Conservation (phyloP, 352 stramenopile species). For the Phytophthora agathidicida region DNA sequence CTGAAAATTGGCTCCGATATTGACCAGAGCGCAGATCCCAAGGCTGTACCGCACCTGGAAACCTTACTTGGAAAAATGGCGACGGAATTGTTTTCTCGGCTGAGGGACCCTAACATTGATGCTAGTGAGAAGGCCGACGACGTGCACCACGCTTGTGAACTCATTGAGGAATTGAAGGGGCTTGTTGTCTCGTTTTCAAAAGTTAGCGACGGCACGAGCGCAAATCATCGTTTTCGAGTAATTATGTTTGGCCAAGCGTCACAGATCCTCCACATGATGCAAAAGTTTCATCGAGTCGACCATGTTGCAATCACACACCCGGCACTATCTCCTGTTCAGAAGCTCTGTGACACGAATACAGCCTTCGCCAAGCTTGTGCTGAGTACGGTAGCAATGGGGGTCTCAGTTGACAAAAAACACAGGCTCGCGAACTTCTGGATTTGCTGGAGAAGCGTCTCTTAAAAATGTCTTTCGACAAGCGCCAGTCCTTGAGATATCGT, state of each 20-base stretch:
- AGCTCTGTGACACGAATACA: conserved; percentile 15
- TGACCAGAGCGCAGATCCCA: background rate
- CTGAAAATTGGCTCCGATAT: background rate
- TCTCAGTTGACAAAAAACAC: conserved; percentile 19
- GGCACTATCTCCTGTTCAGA: conserved; percentile 5
- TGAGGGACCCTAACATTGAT: conserved; percentile 12
- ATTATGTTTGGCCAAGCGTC: conserved; percentile 2
- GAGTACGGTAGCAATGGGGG: conserved; percentile 12
- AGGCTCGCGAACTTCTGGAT: conserved; percentile 27
- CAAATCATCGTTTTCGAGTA: conserved; percentile 5
- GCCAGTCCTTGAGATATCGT: conserved; percentile 2
- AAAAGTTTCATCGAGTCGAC: conserved; percentile 31
- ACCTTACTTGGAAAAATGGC: background rate
- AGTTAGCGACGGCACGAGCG: conserved; percentile 8
- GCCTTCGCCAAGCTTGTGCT: conserved; percentile 22
- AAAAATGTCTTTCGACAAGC: conserved; percentile 14
- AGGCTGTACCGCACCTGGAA: background rate
- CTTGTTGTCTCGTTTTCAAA: conserved; percentile 8
- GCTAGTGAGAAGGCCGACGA: conserved; percentile 7
- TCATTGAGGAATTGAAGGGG: conserved; percentile 16
- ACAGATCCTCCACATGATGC: conserved; percentile 31
- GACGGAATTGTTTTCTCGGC: conserved; percentile 4
- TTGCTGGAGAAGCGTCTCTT: conserved; percentile 30
- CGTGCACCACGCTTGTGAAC: conserved; percentile 7
- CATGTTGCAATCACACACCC: background rate